Evolutionary conservation across 768 basidiomycete species (phyloP), one percentile per base, ranked within the genome.

Genomic region (Hydnomerulius pinastri): DNA sequence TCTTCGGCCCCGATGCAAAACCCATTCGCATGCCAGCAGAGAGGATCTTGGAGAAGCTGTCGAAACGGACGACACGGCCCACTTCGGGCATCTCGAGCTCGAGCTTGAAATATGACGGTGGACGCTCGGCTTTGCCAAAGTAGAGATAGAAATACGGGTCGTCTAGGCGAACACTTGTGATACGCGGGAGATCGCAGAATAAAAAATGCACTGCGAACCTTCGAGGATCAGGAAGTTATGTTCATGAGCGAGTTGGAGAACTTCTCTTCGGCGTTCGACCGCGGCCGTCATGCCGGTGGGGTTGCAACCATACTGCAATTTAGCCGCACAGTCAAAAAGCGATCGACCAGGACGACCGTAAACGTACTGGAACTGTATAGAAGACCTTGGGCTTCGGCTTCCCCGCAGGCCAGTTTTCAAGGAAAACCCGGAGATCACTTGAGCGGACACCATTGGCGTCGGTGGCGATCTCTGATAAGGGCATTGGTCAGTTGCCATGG

Each of bases 61-160:
- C 94, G 65, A 96, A 92, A 33, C 94, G 82, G 17, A 96, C 58
- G 32, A 96, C 92, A 11, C 86, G 81, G 3, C 94, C 94, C 20
- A 80, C 77, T 57, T 83, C 79, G 11, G 78, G 75, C 55, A 80
- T 78, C 45, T 82, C 77, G 12, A 73, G 74, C 67, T 97, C 94
- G 30, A 96, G 77, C 32, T 80, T 75, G 62, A 95, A 93, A 69
- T 94, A 96, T 0, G 87, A 90, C 1, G 86, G 81, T 11, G 83
- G 82, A 13, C 86, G 77, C 21, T 82, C 74, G 8, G 68, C 66
- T 15, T 74, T 68, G 29, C 89, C 87, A 55, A 86, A 94, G 70
- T 92, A 90, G 47, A 92, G 68, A 57, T 83, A 86, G 62, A 76
- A 85, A 62, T 88, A 90, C 0, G 91, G 91, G 66, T 92, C 90